Evolutionary conservation across 176 grass and related monocot genomes (phyloP).

Genomic region (Leersia perrieri): DNA sequence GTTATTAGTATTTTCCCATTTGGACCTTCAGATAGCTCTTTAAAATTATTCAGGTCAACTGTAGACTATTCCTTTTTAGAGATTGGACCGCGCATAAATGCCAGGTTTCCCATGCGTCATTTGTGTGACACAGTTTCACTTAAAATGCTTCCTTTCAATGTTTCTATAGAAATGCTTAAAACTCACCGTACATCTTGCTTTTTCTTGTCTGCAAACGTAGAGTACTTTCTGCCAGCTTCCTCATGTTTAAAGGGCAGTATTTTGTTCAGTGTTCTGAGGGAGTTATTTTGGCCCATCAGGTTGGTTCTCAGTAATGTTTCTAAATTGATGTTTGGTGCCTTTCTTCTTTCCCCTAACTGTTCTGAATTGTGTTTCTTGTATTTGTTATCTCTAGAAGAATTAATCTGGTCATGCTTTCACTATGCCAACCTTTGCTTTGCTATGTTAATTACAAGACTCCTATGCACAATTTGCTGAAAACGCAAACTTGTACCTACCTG

Average conservation of each 20-base stretch:
- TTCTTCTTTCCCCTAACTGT: background rate
- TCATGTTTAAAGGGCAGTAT: background rate
- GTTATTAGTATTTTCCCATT: background rate
- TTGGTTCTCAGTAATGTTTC: constrained; percentile 37
- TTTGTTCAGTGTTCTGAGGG: background rate
- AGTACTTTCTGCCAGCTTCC: background rate
- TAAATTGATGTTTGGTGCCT: constrained; percentile 8
- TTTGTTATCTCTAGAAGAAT: constrained; percentile 16
- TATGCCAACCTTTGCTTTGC: background rate
- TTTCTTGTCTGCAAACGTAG: background rate
- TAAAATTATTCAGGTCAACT: constrained; percentile 13
- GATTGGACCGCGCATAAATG: background rate
- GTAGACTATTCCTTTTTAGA: constrained; percentile 5
- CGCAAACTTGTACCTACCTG: constrained; percentile 1
- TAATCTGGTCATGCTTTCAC: background rate
- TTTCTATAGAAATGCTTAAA: background rate
- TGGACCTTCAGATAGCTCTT: background rate
- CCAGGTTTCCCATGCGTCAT: background rate
- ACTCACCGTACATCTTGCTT: background rate
- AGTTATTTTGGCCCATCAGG: constrained; percentile 6
- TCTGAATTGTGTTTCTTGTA: background rate
- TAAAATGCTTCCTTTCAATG: background rate
- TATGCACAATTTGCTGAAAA: background rate
- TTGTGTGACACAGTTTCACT: background rate
- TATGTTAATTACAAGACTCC: background rate